Evolutionary conservation across 805 yeast genomes (phyloP).

Genomic region (Metschnikowia dekortorum): DNA sequence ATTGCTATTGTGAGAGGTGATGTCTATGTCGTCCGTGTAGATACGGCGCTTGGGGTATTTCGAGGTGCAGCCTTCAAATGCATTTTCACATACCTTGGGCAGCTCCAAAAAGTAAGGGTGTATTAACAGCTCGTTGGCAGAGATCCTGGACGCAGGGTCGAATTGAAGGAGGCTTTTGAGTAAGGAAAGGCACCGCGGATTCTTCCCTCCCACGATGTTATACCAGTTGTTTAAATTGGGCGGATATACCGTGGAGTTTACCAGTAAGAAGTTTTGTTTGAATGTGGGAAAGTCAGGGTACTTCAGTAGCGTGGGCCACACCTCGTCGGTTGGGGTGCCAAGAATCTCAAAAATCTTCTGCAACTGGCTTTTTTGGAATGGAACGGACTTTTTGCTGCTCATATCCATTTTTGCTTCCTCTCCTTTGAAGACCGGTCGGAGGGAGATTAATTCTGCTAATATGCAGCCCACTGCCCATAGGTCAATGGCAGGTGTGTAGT

Average conservation of each 20-base stretch:
- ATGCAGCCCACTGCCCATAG: slow-evolving; percentile 96
- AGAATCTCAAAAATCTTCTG: slow-evolving; percentile 87
- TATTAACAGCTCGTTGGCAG: slow-evolving; percentile 69
- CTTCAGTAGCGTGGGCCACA: slow-evolving; percentile 73
- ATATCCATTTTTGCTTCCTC: slow-evolving; percentile 93
- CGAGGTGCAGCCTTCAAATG: slow-evolving; percentile 69
- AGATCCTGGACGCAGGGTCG: slow-evolving; percentile 76
- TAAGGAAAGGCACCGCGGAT: slow-evolving; percentile 62
- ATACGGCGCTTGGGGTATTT: slow-evolving; percentile 85
- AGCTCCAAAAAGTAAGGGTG: slow-evolving; percentile 76
- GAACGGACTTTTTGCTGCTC: slow-evolving; percentile 77
- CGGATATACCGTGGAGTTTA: slow-evolving; percentile 50
- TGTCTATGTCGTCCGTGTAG: slow-evolving; percentile 82
- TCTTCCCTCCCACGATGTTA: slow-evolving; percentile 72
- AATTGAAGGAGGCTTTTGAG: slow-evolving; percentile 65
- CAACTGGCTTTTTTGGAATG: slow-evolving; percentile 90
- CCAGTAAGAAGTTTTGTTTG: slow-evolving; percentile 43
- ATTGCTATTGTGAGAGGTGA: slow-evolving; percentile 32
- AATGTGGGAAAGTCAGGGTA: slow-evolving; percentile 73
- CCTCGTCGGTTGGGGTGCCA: slow-evolving; percentile 78
- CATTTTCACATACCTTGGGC: slow-evolving; percentile 67
- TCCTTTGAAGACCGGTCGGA: slow-evolving; percentile 93
- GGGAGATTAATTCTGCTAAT: slow-evolving; percentile 80
- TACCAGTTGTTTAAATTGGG: slow-evolving; percentile 81
- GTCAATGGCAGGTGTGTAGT: slow-evolving; percentile 89